phyloP scores from a whole-genome alignment of 306 rosid species.

The Quercus bicolor region DNA sequence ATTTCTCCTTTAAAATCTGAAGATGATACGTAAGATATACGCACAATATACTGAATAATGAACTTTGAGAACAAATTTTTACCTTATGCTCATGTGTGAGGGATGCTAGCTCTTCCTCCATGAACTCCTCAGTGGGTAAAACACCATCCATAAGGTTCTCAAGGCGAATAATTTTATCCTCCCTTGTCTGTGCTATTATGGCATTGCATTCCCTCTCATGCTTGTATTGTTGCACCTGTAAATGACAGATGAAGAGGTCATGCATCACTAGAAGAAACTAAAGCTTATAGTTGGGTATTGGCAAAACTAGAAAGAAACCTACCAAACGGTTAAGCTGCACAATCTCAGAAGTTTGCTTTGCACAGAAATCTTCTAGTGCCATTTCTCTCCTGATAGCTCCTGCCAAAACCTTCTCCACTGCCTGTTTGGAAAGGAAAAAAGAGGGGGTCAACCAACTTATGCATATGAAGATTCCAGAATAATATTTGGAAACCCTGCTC shows the following conservation, averaged over 20 bases:
- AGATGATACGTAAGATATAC: constrained; percentile 26
- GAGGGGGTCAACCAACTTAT: constrained; percentile 4
- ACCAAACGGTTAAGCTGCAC: constrained; percentile 93
- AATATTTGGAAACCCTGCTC: constrained; percentile 22
- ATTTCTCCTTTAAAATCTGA: constrained; percentile 85
- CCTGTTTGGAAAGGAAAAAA: constrained; percentile 38
- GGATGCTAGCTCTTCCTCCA: constrained; percentile 73
- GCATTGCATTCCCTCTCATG: constrained; percentile 90
- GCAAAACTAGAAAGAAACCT: constrained; percentile 22
- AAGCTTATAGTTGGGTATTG: constrained; percentile 1
- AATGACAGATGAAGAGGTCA: constrained; percentile 35
- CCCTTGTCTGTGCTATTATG: constrained; percentile 84
- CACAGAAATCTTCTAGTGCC: constrained; percentile 91
- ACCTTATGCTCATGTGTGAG: constrained; percentile 82
- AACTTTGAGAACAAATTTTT: constrained; percentile 22
- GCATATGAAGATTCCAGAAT: constrained; percentile 10
- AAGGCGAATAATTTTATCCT: constrained; percentile 86
- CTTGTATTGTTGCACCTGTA: constrained; percentile 89
- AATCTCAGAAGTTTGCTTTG: constrained; percentile 76
- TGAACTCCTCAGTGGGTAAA: constrained; percentile 83
- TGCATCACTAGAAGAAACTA: constrained; percentile 16
- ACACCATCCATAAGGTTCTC: constrained; percentile 94
- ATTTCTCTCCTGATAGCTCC: constrained; percentile 96
- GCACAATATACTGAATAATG: constrained; percentile 8
- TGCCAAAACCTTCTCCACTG: constrained; percentile 88